A percentile compares a stretch with the other conserved stretches of the same genome.
phyloP scores from a whole-genome alignment of 1,284 basidiomycete species.

The Schizopora paradoxa region DNA sequence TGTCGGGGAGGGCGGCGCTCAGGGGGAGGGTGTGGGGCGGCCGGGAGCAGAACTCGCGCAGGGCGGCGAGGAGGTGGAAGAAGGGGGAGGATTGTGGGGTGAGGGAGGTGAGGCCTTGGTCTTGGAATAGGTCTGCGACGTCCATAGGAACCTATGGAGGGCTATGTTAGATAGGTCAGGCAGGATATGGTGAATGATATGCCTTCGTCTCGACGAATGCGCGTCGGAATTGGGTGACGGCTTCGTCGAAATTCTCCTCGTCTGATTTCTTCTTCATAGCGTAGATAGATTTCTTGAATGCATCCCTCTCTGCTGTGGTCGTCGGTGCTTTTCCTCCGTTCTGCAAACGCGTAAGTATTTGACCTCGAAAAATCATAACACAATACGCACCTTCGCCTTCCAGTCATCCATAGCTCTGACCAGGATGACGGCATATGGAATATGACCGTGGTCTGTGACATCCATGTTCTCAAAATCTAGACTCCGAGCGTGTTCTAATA shows the following conservation, averaged over 20 bases:
- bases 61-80: constrained; percentile 80
- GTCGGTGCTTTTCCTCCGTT: constrained; percentile 63
- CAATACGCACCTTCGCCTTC: constrained; percentile 56
- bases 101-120: constrained; percentile 44
- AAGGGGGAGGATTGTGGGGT: constrained; percentile 55
- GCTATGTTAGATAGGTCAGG: background rate
- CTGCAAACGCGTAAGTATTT: constrained; percentile 29
- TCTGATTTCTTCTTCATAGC: constrained; percentile 68
- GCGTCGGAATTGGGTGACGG: constrained; percentile 74
- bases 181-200: constrained; percentile 17
- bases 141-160: constrained; percentile 55
- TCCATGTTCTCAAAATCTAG: constrained; percentile 77
- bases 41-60: constrained; percentile 51
- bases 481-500: constrained; percentile 66
- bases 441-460: constrained; percentile 79
- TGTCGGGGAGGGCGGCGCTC: constrained; percentile 80
- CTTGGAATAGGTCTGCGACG: constrained; percentile 58
- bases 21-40: constrained; percentile 46
- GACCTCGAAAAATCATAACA: background rate
- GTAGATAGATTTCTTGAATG: constrained; percentile 66
- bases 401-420: constrained; percentile 80
- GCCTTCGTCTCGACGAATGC: constrained; percentile 63
- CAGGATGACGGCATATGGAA: constrained; percentile 84
- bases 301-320: constrained; percentile 65
- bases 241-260: constrained; percentile 97